A percentile compares a stretch with the other conserved stretches of the same genome.
phyloP scores from a whole-genome alignment of 345 rosid species.

The Populus ilicifolia region DNA sequence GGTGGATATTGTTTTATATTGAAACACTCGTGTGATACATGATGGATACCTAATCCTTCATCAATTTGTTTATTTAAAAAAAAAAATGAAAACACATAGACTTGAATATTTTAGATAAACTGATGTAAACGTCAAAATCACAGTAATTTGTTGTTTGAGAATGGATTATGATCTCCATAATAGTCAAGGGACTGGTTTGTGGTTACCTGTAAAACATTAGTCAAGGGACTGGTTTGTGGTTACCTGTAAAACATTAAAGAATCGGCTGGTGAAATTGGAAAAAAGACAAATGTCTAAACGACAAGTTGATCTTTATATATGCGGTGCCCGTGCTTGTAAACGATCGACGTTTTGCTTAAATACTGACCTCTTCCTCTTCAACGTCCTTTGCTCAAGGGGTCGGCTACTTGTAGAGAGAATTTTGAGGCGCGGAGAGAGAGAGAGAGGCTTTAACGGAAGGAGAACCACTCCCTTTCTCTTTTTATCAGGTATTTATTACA shows the following conservation, averaged over 20 bases:
- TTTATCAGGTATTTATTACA: neutral
- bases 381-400: neutral
- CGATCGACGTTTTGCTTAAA: neutral
- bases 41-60: too few relatives aligned
- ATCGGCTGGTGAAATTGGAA: neutral
- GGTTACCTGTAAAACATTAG: neutral
- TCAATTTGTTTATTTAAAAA: too few relatives aligned
- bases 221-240: neutral
- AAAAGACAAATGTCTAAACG: neutral
- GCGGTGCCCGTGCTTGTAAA: neutral
- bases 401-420: neutral
- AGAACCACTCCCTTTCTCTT: neutral
- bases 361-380: neutral
- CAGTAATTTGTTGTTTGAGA: too few relatives aligned
- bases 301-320: neutral
- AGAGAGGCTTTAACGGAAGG: neutral
- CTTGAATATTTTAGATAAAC: too few relatives aligned
- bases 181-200: neutral
- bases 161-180: neutral
- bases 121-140: too few relatives aligned
- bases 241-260: neutral
- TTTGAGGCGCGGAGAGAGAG: neutral
- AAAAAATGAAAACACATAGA: too few relatives aligned
- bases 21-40: too few relatives aligned
- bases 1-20: too few relatives aligned